Base-by-base conservation (phyloP, 73 alveolate species). In the Stentor roeselii region DNA sequence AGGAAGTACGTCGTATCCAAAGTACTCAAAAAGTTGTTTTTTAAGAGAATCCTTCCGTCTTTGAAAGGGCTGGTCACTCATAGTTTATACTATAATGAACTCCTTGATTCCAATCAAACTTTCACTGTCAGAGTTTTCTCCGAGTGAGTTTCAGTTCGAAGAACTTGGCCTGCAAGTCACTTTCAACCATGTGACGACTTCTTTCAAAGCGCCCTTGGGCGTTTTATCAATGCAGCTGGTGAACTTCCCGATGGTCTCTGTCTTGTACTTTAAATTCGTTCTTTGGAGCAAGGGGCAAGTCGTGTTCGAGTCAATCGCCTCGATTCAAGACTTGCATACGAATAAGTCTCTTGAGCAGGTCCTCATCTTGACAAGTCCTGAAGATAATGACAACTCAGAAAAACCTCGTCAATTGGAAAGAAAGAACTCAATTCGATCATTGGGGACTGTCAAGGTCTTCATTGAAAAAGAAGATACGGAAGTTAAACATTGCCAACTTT, bases 381-480 rank as follows among this genome's bases (percentile, higher is more conserved):
- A 50, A 50, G 67, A 50, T 50, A 50, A 6, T 11, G 21, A 50
- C 6, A 50, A 50, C 21, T 21, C 67, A 11, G 67, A 50, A 50
- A 21, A 6, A 11, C 21, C 67, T 11, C n/a, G n/a, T n/a, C n/a
- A n/a, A n/a, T n/a, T n/a, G n/a, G n/a, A n/a, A n/a, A n/a, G n/a
- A n/a, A n/a, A n/a, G n/a, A 50, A 6, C 6, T 6, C 30, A 21
- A 50, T 50, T 11, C 6, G 21, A 50, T 11, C 67, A 11, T 6
- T 50, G 67, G 67, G 67, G 67, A 50, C 6, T 50, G 6, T 50
- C 67, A 50, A 50, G 21, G 67, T 21, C 21, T 21, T 50, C 67
- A 50, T 50, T 50, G 67, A 50, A 50, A 50, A 50, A 50, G 67
- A 50, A 50, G 67, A 50, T 21, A 6, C 67, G 67, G 67, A 50